A percentile compares a stretch with the other conserved stretches of the same genome.
phyloP scores from a whole-genome alignment of 2,329 filamentous ascomycete species.

The Neonectria coccinea region DNA sequence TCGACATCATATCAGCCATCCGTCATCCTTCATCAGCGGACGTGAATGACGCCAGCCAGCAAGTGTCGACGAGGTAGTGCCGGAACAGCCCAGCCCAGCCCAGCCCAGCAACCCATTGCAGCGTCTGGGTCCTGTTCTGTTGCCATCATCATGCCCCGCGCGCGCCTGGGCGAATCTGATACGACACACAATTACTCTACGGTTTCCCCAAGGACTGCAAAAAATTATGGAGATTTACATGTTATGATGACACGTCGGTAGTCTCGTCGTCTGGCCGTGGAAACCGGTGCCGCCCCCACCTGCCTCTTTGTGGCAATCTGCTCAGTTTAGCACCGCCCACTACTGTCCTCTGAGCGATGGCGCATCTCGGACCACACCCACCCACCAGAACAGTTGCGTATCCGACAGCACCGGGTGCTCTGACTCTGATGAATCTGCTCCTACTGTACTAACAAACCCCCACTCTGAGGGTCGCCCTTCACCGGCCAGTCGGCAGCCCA shows the following conservation, averaged over 20 bases:
- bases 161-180: neutral
- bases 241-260: slow-evolving; percentile 29
- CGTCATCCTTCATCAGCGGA: slow-evolving; percentile 14
- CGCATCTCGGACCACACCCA: neutral
- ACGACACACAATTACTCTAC: neutral
- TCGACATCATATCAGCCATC: slow-evolving; percentile 8
- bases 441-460: too few species aligned
- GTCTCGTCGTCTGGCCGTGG: slow-evolving; percentile 12
- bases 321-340: slow-evolving; percentile 3
- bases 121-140: neutral
- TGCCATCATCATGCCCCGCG: neutral
- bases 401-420: neutral
- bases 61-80: neutral
- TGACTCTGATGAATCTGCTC: too few species aligned
- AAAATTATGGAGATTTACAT: slow-evolving; percentile 25
- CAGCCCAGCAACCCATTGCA: neutral
- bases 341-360: slow-evolving; percentile 3
- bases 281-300: slow-evolving; percentile 17
- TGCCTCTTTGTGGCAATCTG: neutral
- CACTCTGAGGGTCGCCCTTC: too few species aligned
- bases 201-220: neutral
- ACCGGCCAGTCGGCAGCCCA: too few species aligned
- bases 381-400: neutral
- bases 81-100: neutral
- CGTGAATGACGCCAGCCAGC: neutral